Conservation (phyloP, 2,329 filamentous ascomycete species). For the Didymellaceae sp. region DNA sequence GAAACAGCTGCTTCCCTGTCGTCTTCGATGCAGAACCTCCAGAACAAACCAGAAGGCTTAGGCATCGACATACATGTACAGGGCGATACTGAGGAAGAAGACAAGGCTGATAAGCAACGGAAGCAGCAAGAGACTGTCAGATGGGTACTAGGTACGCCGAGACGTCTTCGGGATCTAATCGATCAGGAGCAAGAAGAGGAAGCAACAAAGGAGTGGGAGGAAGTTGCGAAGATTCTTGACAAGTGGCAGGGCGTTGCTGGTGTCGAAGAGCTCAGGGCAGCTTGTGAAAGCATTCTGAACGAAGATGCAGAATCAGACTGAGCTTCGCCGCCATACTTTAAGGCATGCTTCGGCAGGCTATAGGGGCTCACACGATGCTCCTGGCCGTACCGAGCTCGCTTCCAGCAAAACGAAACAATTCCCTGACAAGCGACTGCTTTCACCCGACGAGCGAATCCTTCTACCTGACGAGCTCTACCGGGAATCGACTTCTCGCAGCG, state of each 20-base stretch:
- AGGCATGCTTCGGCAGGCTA: too few species aligned
- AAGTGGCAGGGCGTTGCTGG: conserved; percentile 55
- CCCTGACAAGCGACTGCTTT: too few species aligned
- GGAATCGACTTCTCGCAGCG: too few species aligned
- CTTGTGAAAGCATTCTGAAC: conserved; percentile 46
- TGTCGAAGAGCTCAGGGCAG: conserved; percentile 48
- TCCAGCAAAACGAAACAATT: too few species aligned
- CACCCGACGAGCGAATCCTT: too few species aligned
- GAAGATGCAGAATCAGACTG: conserved; percentile 38
- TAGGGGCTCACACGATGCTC: too few species aligned
- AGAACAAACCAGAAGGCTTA: conserved; percentile 29
- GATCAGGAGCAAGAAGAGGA: conserved; percentile 66
- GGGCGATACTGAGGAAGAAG: conserved; percentile 24
- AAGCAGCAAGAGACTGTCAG: conserved; percentile 63
- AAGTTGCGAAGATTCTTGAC: conserved; percentile 49
- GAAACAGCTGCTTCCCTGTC: conserved; percentile 59
- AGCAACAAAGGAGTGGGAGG: conserved; percentile 61
- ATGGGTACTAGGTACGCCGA: conserved; percentile 68
- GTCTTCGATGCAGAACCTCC: conserved; percentile 43
- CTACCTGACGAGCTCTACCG: too few species aligned
- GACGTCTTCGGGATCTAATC: conserved; percentile 64
- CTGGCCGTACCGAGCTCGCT: too few species aligned
- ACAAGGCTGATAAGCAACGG: conserved; percentile 42
- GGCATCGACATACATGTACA: conserved; percentile 35
- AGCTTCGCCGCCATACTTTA: too few species aligned